Evolutionary conservation across 202 grass and related monocot genomes (phyloP).

Genomic region (Zizania palustris): DNA sequence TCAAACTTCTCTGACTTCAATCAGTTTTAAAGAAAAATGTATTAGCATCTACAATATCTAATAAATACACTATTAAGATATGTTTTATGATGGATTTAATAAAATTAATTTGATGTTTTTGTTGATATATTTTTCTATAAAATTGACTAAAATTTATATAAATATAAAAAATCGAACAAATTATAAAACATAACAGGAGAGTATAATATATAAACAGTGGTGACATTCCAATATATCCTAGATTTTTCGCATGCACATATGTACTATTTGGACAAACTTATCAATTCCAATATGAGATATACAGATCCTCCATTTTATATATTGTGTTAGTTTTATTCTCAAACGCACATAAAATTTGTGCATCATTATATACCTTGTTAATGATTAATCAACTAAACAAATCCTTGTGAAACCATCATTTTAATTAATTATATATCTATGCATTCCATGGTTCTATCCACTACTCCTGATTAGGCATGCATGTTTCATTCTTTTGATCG

Average conservation of each 20-base stretch:
- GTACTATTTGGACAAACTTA: not conserved
- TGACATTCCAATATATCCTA: not conserved
- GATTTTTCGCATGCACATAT: not conserved
- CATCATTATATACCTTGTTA: not conserved
- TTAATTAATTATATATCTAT: not conserved
- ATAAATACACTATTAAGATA: no score
- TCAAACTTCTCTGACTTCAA: no score
- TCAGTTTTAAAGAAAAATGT: no score
- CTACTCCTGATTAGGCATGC: not conserved
- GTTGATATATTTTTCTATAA: no score
- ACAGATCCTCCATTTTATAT: not conserved
- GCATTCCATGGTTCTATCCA: not conserved
- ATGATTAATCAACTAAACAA: constrained; percentile 6
- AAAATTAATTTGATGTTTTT: no score
- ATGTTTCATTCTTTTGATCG: constrained; percentile 1
- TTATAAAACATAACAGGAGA: no score
- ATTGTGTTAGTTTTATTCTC: no score
- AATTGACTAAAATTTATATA: no score
- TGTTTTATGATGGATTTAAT: no score
- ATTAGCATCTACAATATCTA: no score
- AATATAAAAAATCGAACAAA: no score
- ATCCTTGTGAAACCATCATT: not conserved
- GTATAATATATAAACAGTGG: not conserved
- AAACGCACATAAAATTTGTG: no score
- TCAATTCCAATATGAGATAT: constrained; percentile 1